A percentile compares a stretch with the other conserved stretches of the same genome.
phyloP scores from a whole-genome alignment of 768 basidiomycete species.

The Tylopilus intermedius region DNA sequence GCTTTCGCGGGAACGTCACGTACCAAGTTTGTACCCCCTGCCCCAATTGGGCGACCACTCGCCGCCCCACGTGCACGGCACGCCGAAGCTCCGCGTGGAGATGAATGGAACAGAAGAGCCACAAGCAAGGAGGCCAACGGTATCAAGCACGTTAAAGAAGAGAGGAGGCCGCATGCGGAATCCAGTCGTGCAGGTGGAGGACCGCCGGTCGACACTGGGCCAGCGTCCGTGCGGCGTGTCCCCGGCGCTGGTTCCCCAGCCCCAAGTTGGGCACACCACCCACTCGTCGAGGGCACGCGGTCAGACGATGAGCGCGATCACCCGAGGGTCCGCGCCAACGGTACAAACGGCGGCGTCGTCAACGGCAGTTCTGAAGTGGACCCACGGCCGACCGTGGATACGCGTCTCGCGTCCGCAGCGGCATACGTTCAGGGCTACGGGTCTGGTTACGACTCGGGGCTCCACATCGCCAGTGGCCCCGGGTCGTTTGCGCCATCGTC shows the following conservation, averaged over 20 bases:
- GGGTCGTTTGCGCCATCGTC: conserved; percentile 16
- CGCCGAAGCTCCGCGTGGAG: conserved; percentile 19
- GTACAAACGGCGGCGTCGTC: conserved; percentile 6
- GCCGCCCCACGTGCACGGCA: conserved; percentile 20
- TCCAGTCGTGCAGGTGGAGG: conserved; percentile 19
- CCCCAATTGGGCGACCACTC: conserved; percentile 14
- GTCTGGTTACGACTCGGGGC: conserved; percentile 31
- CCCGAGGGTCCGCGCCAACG: conserved; percentile 10
- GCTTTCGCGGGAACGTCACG: conserved; percentile 12
- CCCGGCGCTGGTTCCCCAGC: conserved; percentile 22
- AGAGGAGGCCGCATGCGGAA: conserved; percentile 9
- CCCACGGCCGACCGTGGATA: conserved; percentile 1
- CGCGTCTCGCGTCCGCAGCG: conserved; percentile 31
- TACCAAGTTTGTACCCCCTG: conserved; percentile 11
- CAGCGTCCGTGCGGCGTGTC: conserved; percentile 30
- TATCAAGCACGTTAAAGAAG: conserved; percentile 10
- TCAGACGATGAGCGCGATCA: conserved; percentile 30
- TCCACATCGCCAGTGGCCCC: conserved; percentile 20
- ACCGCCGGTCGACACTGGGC: conserved; percentile 31
- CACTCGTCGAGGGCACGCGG: conserved; percentile 26
- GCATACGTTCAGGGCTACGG: conserved; percentile 36
- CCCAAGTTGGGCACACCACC: conserved; percentile 29
- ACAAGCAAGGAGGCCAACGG: conserved; percentile 14
- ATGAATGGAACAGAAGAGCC: conserved; percentile 19
- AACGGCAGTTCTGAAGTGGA: background rate